Conservation (phyloP, 352 stramenopile genomes). For the Phytophthora lateralis region DNA sequence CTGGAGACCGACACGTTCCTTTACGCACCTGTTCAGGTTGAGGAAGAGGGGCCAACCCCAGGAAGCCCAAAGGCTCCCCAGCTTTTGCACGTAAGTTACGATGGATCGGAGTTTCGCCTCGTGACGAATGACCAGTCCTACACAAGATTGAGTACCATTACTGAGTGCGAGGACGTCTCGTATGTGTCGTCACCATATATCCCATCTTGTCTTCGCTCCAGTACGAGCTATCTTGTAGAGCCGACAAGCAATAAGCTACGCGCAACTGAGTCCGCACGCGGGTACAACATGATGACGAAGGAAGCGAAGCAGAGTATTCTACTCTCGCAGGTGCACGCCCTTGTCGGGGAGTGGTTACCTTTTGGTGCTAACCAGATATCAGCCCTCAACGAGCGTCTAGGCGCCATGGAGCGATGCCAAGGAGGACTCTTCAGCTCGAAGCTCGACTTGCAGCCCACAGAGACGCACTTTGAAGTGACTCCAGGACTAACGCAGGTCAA, state of each 20-base stretch:
- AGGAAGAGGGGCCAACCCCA: conserved; percentile 1
- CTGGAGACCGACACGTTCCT: conserved; percentile 59
- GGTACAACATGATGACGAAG: conserved; percentile 91
- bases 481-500: conserved; percentile 96
- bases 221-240: conserved; percentile 83
- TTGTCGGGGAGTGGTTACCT: conserved; percentile 97
- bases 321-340: conserved; percentile 95
- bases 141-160: conserved; percentile 91
- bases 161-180: conserved; percentile 96
- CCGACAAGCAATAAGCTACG: conserved; percentile 95
- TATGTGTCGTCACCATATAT: conserved; percentile 98
- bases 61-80: conserved; percentile 13
- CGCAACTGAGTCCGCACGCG: conserved; percentile 87
- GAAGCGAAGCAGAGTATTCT: conserved; percentile 95
- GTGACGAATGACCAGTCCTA: conserved; percentile 64
- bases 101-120: conserved; percentile 79
- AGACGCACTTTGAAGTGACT: conserved; percentile 87
- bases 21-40: conserved; percentile 35
- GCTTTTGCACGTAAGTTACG: conserved; percentile 61
- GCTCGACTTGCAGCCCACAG: conserved; percentile 86
- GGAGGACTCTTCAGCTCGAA: conserved; percentile 96
- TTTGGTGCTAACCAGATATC: conserved; percentile 98
- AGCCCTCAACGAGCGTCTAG: conserved; percentile 96
- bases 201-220: conserved; percentile 94
- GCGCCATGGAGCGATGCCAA: conserved; percentile 95